phyloP scores from a whole-genome alignment of 176 grass and related monocot genomes.

The Phoenix roebelenii region DNA sequence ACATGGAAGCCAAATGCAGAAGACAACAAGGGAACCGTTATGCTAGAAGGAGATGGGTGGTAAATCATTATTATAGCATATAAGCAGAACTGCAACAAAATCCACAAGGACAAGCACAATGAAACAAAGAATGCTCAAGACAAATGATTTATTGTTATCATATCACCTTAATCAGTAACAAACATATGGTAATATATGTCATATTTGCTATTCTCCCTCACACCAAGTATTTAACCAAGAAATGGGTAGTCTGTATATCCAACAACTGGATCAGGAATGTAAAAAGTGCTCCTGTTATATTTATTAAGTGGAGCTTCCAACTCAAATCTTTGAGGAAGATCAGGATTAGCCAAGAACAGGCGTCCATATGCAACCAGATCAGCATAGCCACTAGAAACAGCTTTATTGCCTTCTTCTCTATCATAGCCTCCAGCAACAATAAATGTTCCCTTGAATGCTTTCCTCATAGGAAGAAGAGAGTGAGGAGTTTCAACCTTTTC shows the following conservation, averaged over 20 bases:
- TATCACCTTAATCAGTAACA: too few species aligned
- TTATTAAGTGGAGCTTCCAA: conserved; percentile 56
- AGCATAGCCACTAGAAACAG: conserved; percentile 34
- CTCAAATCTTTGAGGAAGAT: conserved; percentile 54
- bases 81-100: too few species aligned
- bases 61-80: too few species aligned
- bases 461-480: conserved; percentile 41
- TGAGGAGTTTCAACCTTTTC: conserved; percentile 38
- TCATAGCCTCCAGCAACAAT: conserved; percentile 46
- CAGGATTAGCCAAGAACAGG: conserved; percentile 66
- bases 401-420: conserved; percentile 49
- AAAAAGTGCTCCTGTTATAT: conserved; percentile 62
- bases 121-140: too few species aligned
- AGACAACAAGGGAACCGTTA: too few species aligned
- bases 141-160: too few species aligned
- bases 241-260: conserved; percentile 70
- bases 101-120: too few species aligned
- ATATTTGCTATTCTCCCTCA: too few species aligned
- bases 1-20: too few species aligned
- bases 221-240: conserved; percentile 3
- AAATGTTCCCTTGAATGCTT: conserved; percentile 47
- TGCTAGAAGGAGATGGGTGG: too few species aligned
- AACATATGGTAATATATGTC: too few species aligned
- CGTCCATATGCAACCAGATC: conserved; percentile 70
- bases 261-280: conserved; percentile 52